phyloP scores from a whole-genome alignment of 1,139 yeast genomes.

The Yamadazyma diddensiae region DNA sequence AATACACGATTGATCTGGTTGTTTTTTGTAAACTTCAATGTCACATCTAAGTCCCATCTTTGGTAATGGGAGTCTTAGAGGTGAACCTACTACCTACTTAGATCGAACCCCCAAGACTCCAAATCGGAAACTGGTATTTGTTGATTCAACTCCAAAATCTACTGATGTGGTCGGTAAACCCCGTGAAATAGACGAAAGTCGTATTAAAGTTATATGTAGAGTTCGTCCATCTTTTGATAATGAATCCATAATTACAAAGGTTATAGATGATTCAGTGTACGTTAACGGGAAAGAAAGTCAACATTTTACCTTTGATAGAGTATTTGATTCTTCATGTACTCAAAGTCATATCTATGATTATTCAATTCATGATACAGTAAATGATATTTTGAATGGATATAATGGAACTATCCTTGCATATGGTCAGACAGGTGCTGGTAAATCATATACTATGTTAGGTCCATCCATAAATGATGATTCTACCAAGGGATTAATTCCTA shows the following conservation, averaged over 20 bases:
- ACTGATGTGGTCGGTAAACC: no score
- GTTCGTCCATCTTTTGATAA: constrained; percentile 50
- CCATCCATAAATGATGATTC: constrained; percentile 35
- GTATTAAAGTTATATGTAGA: constrained; percentile 65
- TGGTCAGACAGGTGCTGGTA: constrained; percentile 90
- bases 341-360: constrained; percentile 65
- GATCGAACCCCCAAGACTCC: constrained; percentile 3
- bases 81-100: background rate
- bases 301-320: constrained; percentile 62
- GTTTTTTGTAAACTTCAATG: background rate
- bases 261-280: no score
- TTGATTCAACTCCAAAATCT: no score
- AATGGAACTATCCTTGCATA: constrained; percentile 85
- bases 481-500: constrained; percentile 63
- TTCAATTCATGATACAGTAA: constrained; percentile 57
- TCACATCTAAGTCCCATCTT: no score
- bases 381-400: constrained; percentile 73
- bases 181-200: background rate
- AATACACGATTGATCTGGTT: background rate
- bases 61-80: background rate
- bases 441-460: constrained; percentile 86
- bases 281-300: constrained; percentile 27
- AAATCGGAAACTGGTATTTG: constrained; percentile 1
- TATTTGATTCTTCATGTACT: constrained; percentile 48
- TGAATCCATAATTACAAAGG: no score